phyloP scores from a whole-genome alignment of 345 rosid species.

The Populus euphratica region DNA sequence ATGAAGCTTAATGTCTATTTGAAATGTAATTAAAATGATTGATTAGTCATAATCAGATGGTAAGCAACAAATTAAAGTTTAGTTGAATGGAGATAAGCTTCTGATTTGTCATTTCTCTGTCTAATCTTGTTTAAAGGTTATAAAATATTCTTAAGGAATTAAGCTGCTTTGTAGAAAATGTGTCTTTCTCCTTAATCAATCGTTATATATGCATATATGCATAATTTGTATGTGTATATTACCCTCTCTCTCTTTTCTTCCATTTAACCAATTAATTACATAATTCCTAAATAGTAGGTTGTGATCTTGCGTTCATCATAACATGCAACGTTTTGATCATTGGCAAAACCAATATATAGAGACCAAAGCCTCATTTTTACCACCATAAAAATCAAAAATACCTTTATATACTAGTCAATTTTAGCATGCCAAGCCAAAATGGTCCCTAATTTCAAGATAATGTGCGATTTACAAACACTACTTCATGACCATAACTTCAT shows the following conservation, averaged over 20 bases:
- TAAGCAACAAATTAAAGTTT: neutral
- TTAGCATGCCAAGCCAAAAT: neutral
- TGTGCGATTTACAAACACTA: neutral
- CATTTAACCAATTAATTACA: neutral
- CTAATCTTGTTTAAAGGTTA: neutral
- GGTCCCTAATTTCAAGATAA: neutral
- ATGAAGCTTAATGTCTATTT: neutral
- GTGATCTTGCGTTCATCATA: too few species aligned
- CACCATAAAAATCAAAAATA: too few species aligned
- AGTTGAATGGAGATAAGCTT: neutral
- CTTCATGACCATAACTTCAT: neutral
- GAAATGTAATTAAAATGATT: neutral
- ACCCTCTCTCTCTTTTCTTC: neutral
- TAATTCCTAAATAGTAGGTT: too few species aligned
- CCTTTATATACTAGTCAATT: neutral
- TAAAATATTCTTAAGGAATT: neutral
- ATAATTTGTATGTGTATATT: neutral
- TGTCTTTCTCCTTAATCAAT: neutral
- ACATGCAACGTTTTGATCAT: too few species aligned
- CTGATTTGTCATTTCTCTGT: neutral
- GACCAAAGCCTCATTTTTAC: neutral
- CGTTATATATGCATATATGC: constrained; percentile 8
- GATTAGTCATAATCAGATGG: constrained; percentile 9
- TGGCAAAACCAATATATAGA: too few species aligned
- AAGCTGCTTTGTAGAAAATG: neutral